Base-by-base conservation (phyloP, 2,329 filamentous ascomycete species). In the Hypoxylon sp. region DNA sequence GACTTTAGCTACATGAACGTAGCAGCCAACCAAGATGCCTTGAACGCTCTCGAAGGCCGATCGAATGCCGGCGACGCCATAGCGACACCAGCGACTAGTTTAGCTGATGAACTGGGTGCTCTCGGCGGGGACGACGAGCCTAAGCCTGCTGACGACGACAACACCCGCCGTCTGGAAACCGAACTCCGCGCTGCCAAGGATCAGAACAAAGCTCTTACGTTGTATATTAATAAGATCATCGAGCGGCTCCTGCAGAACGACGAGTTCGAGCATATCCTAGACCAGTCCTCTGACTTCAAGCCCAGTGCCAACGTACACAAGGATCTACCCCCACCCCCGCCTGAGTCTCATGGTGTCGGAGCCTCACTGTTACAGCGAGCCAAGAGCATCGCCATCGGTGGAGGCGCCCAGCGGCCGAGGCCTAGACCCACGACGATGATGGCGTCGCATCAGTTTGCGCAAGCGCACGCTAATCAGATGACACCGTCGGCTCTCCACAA, bases 151-250 rank as follows among this genome's bases (percentile, higher is more conserved):
- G 84, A 85, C 55, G 81, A 80, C 31, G 85, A 89, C 73, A 76
- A 59, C 82, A 85, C 46, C 75, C 87, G 87, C 63, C 84, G 84
- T 42, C 78, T 94, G 8, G 92, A 97, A 69, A 73, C 79, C 7
- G 93, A 97, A 64, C 73, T 94, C 61, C 91, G 89, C 71, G 80
- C 83, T 6, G 77, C 90, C 63, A 93, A 90, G 74, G 93, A 96
- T 69, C 88, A 96, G 76, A 97, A 99, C 78, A 97, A 97, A 77
- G 94, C 94, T 20, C 79, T 99, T 63, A 96, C 91, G 16, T 79
- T 97, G 60, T 99, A 99, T 76, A 97, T 99, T 78, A 96, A 97
- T 82, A 96, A 94, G 76, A 97, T 99, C 71, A 96, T 99, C 69
- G 94, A 94, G 71, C 89, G 94, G 48, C 83, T 99, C 32, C 81